Evolutionary conservation across 441 rosid species (phyloP).

Genomic region (Adansonia gregorii): DNA sequence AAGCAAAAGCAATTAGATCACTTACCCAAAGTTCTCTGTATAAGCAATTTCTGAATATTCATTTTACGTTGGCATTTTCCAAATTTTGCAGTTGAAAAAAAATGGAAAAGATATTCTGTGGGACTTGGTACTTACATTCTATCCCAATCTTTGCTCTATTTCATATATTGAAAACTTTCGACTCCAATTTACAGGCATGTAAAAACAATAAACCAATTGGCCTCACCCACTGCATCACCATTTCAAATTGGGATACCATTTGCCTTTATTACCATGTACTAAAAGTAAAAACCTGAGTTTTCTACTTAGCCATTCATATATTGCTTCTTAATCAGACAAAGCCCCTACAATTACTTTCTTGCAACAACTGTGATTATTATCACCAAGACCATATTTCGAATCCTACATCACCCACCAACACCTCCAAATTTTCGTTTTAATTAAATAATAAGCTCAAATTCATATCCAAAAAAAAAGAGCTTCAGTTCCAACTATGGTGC

Average conservation of each 20-base stretch:
- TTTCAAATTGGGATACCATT: background rate
- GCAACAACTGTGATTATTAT: background rate
- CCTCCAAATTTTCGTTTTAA: background rate
- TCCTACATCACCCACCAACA: background rate
- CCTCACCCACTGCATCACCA: background rate
- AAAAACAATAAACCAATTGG: background rate
- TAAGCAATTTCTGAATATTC: background rate
- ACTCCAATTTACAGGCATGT: constrained; percentile 4
- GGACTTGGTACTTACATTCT: background rate
- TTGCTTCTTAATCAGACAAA: background rate
- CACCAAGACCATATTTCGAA: background rate
- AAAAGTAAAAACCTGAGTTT: background rate
- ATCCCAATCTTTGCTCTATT: constrained; percentile 3
- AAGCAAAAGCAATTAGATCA: background rate
- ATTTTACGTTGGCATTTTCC: background rate
- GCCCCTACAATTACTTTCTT: background rate
- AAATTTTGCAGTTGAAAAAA: background rate
- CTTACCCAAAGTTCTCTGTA: background rate
- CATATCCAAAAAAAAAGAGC: background rate
- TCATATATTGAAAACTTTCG: background rate
- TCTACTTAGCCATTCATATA: background rate
- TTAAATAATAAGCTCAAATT: background rate
- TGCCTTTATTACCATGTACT: background rate
- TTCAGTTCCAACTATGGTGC: background rate
- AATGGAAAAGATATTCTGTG: background rate